These are phyloP conservation scores for Fusarium brevicatenulatum DNA, from an alignment of 2,329 filamentous ascomycete species.

Conservation along the genomic window DNA sequence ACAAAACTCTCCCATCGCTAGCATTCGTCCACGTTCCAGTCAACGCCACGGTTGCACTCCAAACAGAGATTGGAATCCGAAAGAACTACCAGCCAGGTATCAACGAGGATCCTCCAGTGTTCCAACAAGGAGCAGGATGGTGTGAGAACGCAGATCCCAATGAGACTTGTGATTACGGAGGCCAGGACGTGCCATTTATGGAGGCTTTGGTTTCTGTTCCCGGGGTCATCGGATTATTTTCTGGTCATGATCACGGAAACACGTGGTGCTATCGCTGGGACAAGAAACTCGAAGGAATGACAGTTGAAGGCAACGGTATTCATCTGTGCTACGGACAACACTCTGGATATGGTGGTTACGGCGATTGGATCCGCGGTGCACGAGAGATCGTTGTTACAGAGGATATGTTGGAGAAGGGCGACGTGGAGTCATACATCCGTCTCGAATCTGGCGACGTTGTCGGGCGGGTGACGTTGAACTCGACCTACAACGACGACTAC, in stretches of 20 bases:
- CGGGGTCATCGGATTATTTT: constrained; percentile 68
- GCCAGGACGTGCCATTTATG: constrained; percentile 71
- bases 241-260: constrained; percentile 73
- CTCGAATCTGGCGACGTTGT: constrained; percentile 65
- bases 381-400: constrained; percentile 64
- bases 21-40: constrained; percentile 62
- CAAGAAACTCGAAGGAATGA: constrained; percentile 48
- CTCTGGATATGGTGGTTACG: constrained; percentile 76
- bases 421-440: constrained; percentile 69
- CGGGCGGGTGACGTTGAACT: constrained; percentile 65
- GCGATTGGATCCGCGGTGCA: constrained; percentile 69
- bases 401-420: constrained; percentile 50
- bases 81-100: constrained; percentile 55
- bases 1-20: constrained; percentile 55
- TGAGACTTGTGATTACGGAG: constrained; percentile 54
- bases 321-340: constrained; percentile 71
- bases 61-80: constrained; percentile 50
- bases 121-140: constrained; percentile 57
- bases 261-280: constrained; percentile 67
- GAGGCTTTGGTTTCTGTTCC: constrained; percentile 63
- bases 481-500: constrained; percentile 65
- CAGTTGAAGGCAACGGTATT: constrained; percentile 55
- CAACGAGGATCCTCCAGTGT: constrained; percentile 56
- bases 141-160: constrained; percentile 52
- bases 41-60: constrained; percentile 54